Evolutionary conservation across 176 grass and related monocot species (phyloP).

Genomic region (Triticum turgidum): DNA sequence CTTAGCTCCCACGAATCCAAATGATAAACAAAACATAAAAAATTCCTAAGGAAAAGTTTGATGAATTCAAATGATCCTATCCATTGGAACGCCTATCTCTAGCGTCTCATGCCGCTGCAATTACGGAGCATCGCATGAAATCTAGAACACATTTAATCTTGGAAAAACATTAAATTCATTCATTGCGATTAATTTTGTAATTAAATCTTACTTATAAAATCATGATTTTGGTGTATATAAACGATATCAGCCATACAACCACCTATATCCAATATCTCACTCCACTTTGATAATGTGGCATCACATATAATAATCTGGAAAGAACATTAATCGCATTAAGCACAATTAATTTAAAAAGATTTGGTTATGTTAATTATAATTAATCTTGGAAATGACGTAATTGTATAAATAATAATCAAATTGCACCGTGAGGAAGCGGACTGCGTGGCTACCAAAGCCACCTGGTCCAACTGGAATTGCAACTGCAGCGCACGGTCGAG

Average conservation of each 20-base stretch:
- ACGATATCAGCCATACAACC: background rate
- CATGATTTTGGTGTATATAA: background rate
- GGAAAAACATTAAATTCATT: background rate
- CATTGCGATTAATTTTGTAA: background rate
- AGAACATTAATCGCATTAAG: too few relatives aligned
- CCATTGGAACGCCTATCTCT: background rate
- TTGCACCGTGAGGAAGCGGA: too few relatives aligned
- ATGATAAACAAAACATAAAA: too few relatives aligned
- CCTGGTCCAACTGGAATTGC: too few relatives aligned
- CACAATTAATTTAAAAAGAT: too few relatives aligned
- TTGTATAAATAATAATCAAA: background rate
- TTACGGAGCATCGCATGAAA: background rate
- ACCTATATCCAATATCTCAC: background rate
- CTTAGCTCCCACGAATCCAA: too few relatives aligned
- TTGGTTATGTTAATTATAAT: background rate
- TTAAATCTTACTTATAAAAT: background rate
- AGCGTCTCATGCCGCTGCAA: background rate
- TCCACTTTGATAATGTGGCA: too few relatives aligned
- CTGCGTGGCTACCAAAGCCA: too few relatives aligned
- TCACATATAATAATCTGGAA: too few relatives aligned
- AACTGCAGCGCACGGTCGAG: too few relatives aligned
- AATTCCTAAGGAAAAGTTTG: too few relatives aligned
- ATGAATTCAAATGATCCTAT: background rate
- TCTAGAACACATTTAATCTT: background rate
- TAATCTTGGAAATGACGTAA: background rate